phyloP scores from a whole-genome alignment of 2,329 filamentous ascomycete species.

The Thermothelomyces thermophilus region DNA sequence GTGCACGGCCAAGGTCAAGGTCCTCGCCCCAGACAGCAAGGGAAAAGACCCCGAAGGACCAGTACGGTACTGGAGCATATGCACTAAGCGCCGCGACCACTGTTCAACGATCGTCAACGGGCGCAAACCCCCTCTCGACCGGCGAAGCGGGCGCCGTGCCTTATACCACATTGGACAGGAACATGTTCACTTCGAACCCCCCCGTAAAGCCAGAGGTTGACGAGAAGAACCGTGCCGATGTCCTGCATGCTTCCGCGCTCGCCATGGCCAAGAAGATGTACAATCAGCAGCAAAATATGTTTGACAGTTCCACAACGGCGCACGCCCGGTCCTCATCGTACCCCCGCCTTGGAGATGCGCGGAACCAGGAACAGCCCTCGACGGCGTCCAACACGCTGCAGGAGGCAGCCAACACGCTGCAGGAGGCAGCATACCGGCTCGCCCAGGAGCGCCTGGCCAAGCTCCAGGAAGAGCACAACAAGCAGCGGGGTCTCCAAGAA shows the following conservation, averaged over 20 bases:
- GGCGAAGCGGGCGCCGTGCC: conserved; percentile 61
- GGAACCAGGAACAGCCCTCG: conserved; percentile 32
- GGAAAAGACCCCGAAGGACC: conserved; percentile 47
- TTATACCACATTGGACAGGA: conserved; percentile 59
- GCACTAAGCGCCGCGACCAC: conserved; percentile 67
- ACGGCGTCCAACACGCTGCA: conserved; percentile 45
- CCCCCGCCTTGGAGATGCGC: conserved; percentile 10
- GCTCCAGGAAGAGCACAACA: conserved; percentile 63
- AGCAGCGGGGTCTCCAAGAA: conserved; percentile 59
- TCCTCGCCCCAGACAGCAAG: conserved; percentile 50
- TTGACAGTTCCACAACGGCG: conserved; percentile 45
- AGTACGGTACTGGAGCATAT: conserved; percentile 51
- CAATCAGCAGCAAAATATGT: conserved; percentile 56
- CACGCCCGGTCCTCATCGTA: conserved; percentile 27
- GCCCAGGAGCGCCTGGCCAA: conserved; percentile 78
- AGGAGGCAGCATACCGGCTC: conserved; percentile 80
- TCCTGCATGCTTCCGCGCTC: conserved; percentile 72
- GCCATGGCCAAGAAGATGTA: conserved; percentile 91
- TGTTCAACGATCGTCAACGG: conserved; percentile 50
- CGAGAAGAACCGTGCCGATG: conserved; percentile 65
- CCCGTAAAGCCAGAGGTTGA: conserved; percentile 65
- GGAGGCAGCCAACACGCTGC: conserved; percentile 63
- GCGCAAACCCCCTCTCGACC: conserved; percentile 39
- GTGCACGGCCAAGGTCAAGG: conserved; percentile 53
- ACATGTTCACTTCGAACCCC: conserved; percentile 73